Evolutionary conservation across 345 rosid genomes (phyloP).

Genomic region (Moricandia moricandioides): DNA sequence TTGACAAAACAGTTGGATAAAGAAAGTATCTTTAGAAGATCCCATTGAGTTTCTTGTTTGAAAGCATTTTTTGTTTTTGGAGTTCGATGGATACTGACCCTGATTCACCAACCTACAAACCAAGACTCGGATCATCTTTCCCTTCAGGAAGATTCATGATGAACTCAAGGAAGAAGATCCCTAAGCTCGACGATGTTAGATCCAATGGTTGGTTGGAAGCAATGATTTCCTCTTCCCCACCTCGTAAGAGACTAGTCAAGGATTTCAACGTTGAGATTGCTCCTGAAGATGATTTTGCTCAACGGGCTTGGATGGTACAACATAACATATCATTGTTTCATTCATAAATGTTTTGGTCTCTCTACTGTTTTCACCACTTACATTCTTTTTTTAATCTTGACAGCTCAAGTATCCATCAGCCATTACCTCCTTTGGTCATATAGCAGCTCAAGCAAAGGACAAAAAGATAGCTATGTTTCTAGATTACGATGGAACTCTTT

Average conservation of each 20-base stretch:
- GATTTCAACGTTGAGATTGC: constrained; percentile 51
- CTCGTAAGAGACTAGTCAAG: constrained; percentile 68
- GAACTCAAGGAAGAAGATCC: constrained; percentile 56
- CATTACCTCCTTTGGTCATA: constrained; percentile 57
- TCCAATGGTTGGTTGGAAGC: constrained; percentile 93
- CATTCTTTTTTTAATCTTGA: not conserved
- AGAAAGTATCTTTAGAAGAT: not conserved
- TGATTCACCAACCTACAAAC: constrained; percentile 46
- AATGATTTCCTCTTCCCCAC: constrained; percentile 95
- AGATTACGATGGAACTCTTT: constrained; percentile 94
- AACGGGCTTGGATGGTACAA: constrained; percentile 74
- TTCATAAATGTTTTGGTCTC: not conserved
- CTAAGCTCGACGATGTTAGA: constrained; percentile 74
- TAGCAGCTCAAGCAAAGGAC: constrained; percentile 55
- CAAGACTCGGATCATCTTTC: constrained; percentile 46
- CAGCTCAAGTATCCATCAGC: constrained; percentile 94
- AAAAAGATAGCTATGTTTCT: constrained; percentile 82
- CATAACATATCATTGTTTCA: not conserved
- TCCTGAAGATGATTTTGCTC: constrained; percentile 52
- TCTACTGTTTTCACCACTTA: not conserved
- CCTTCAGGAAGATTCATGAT: constrained; percentile 48
- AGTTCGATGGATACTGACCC: constrained; percentile 69
- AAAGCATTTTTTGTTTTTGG: constrained; percentile 25
- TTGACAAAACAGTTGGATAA: constrained; percentile 77
- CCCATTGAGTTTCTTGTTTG: not conserved